Evolutionary conservation across 768 basidiomycete genomes (phyloP), one percentile per base, ranked within the genome.

Genomic region (Lactarius deliciosus): DNA sequence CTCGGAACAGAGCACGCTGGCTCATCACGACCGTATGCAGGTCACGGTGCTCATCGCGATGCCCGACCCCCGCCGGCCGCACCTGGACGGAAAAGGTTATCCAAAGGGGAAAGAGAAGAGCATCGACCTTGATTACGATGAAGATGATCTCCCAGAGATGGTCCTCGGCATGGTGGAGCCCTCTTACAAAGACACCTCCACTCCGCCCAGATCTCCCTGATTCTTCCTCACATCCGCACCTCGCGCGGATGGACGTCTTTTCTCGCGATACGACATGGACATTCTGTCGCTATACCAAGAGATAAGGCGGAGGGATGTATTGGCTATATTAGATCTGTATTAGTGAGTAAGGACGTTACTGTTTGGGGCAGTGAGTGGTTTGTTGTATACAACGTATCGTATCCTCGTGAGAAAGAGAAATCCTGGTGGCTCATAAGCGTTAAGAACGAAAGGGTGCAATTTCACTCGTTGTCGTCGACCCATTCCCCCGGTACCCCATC

Each of bases 11-110:
- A 38, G 36, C 22, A 10, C 43, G 25, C 32, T 25, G 5, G 3
- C 60, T 45, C n/a, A 57, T 1, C 54, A 60, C 5, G 54, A 63
- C 16, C 68, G 11, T 5, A 25, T 85, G 25, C 83, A 85, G 70
- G 78, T 88, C 13, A 80, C 85, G 20, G 83, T 87, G 3, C 76
- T 88, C 65, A 79, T 88, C 55, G 79, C 81, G 20, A 87, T 87
- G 86, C 86, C 86, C 2, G 75, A 79, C 20, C 77, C 75, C 20
- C 74, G 70, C 20, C 72, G 69, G 34, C 64, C 72, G 32, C 69
- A 65, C 58, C 30, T 43, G 36, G 57, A 63, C 41, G 38, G 47
- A 22, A 36, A 11, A 20, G 45, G 55, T 60, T 36, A n/a, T 16
- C 57, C 55, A 30, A 73, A 76, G 70, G 73, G 72, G 28, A 74